Conservation (phyloP, 345 rosid genomes). For the Punica granatum region DNA sequence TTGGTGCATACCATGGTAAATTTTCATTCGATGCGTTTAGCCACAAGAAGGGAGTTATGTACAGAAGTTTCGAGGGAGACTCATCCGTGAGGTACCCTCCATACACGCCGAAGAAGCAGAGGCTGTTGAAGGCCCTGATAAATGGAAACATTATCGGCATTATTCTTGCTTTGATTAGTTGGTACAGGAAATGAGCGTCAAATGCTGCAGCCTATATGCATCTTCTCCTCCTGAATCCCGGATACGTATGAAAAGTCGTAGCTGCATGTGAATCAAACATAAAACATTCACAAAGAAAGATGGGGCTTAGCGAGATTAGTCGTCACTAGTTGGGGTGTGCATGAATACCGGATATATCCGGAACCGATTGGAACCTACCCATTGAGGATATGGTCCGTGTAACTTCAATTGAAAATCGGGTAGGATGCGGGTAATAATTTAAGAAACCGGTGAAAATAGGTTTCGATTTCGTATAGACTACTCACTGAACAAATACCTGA, state of each 20-base stretch:
- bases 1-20: constrained; percentile 81
- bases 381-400: no score
- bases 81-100: constrained; percentile 67
- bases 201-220: not conserved
- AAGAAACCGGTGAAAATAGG: no score
- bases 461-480: no score
- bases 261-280: not conserved
- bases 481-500: no score
- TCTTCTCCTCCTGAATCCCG: not conserved
- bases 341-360: no score
- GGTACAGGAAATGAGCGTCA: constrained; percentile 24
- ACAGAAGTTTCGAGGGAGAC: constrained; percentile 59
- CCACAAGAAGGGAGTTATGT: constrained; percentile 72
- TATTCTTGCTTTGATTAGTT: constrained; percentile 47
- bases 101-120: constrained; percentile 47
- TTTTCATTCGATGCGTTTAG: constrained; percentile 86
- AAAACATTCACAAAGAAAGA: not conserved
- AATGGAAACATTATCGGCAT: constrained; percentile 36
- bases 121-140: constrained; percentile 43
- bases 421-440: no score
- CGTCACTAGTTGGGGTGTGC: no score
- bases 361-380: no score
- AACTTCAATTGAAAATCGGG: no score
- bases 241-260: not conserved
- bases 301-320: not conserved